Evolutionary conservation across 208 protist species (phyloP), one percentile per base, ranked within the genome.

Genomic region (Zelonia costaricensis): DNA sequence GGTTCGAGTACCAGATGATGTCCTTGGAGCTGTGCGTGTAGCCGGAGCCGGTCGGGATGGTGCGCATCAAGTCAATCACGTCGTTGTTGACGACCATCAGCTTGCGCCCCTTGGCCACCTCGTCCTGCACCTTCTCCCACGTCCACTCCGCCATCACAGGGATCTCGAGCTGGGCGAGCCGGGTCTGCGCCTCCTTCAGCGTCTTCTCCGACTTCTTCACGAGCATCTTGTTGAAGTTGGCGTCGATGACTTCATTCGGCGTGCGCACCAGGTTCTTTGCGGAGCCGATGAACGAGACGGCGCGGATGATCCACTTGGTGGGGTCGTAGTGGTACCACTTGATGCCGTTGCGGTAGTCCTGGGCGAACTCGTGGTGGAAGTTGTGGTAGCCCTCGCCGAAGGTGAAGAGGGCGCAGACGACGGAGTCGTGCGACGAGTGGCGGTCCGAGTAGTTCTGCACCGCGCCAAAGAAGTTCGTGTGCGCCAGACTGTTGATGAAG

Each of bases 381-480:
- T 97, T 95, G 82, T 97, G 91, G 76, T 94, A 96, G 46, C 93
- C 93, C 76, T 97, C 93, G 33, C 91, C 91, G 58, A 96, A 86
- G 10, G 93, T 90, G 52, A 92, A 62, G 22, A 97, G 62, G 36
- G 89, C 83, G 51, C 86, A 92, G 18, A 93, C 62, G 25, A 85
- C 52, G 39, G 84, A 95, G 71, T 97, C 90, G 62, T 83, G 84
- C 13, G 90, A 88, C 20, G 85, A 78, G 74, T 91, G 80, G 22
- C 78, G 74, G 57, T 96, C 86, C 27, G 80, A 92, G 69, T 80
- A 95, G 68, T 87, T 91, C 70, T 90, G 74, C 44, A 72, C 64
- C 7, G 84, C 83, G 18, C 74, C 81, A 51, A 92, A 89, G 20
- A 91, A 36, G 51, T 42, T 80, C 9, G 84, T 82, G 65, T 97